Conservation (phyloP, 2,329 filamentous ascomycete species). For the Herpotrichia juniperi region DNA sequence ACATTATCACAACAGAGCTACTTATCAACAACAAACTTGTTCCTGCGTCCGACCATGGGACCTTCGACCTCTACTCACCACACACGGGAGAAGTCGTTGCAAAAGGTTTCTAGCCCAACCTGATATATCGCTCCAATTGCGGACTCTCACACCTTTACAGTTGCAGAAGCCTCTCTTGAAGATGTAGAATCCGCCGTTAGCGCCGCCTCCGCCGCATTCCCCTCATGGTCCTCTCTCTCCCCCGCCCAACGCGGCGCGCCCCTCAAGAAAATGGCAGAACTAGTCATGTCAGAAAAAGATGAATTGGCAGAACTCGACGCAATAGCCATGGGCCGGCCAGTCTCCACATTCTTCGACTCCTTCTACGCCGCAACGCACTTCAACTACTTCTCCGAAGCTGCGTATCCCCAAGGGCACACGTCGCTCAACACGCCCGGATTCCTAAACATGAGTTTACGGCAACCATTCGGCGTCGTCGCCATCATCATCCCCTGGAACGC, state of each 20-base stretch:
- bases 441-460: slow-evolving; percentile 72
- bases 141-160: slow-evolving; percentile 10
- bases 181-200: slow-evolving; percentile 32
- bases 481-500: slow-evolving; percentile 72
- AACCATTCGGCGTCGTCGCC: slow-evolving; percentile 78
- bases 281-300: slow-evolving; percentile 61
- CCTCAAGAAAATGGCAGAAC: slow-evolving; percentile 52
- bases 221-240: slow-evolving; percentile 41
- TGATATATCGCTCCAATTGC: no score
- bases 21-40: slow-evolving; percentile 34
- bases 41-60: slow-evolving; percentile 31
- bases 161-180: slow-evolving; percentile 21
- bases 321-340: slow-evolving; percentile 83
- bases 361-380: slow-evolving; percentile 80
- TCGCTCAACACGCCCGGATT: slow-evolving; percentile 51
- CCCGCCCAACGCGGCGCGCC: slow-evolving; percentile 47
- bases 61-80: slow-evolving; percentile 34
- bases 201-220: slow-evolving; percentile 32
- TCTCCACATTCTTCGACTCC: slow-evolving; percentile 78
- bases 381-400: slow-evolving; percentile 77
- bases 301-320: slow-evolving; percentile 80
- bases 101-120: slow-evolving; percentile 28
- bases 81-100: slow-evolving; percentile 33
- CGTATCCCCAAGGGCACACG: slow-evolving; percentile 82
- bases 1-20: slow-evolving; percentile 22